These are phyloP conservation scores for Tuber aestivum DNA, from an alignment of 495 filamentous ascomycete genomes.

Conservation along the genomic window DNA sequence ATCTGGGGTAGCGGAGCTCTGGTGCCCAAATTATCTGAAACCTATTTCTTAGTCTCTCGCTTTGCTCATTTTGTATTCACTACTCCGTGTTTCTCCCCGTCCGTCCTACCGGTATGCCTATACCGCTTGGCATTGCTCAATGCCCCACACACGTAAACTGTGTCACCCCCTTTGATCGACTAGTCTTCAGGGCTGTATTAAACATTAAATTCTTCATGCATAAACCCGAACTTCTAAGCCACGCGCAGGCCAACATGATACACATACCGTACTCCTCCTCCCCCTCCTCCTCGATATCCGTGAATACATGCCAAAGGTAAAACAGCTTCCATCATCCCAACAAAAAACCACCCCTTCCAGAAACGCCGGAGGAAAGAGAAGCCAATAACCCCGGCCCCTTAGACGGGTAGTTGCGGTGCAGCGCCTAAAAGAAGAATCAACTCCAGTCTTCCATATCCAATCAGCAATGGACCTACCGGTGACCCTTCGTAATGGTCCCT, in stretches of 20 bases:
- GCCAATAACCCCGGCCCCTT: background rate
- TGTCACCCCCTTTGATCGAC: background rate
- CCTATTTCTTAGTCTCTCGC: background rate
- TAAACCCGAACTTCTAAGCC: background rate
- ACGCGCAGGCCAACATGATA: background rate
- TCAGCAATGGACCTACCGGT: conserved; percentile 36
- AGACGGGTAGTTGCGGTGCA: conserved; percentile 38
- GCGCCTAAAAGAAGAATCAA: conserved; percentile 22
- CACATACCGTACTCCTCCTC: background rate
- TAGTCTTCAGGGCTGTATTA: background rate
- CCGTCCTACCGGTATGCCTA: too few relatives aligned
- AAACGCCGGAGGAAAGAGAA: background rate
- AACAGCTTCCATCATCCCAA: background rate
- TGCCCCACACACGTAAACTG: background rate
- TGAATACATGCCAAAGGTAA: background rate
- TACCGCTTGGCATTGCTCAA: background rate
- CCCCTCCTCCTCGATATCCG: background rate
- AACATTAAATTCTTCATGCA: background rate
- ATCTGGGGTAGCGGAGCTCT: background rate
- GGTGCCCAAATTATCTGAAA: background rate
- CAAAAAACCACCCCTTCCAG: background rate
- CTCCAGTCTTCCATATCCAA: conserved; percentile 1
- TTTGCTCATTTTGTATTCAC: background rate
- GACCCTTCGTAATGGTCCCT: conserved; percentile 40
- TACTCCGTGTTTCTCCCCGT: background rate